Conservation (phyloP, 192 early-diverging fungal genomes). For the Diversispora eburnea region DNA sequence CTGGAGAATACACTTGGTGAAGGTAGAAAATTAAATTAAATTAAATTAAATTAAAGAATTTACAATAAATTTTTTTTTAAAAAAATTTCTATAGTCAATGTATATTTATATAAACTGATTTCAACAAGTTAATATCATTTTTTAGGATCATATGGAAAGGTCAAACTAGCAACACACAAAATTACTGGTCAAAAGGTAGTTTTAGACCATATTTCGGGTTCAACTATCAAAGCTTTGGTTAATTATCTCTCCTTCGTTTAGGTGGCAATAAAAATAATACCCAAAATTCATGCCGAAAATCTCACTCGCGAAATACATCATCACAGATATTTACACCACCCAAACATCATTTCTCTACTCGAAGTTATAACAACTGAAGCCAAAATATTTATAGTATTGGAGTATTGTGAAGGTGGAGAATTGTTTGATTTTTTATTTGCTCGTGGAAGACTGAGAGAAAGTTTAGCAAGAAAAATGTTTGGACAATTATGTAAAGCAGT, state of each 20-base stretch:
- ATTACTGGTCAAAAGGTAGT: slow-evolving; percentile 49
- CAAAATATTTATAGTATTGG: slow-evolving; percentile 76
- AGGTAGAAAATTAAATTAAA: slow-evolving; percentile 31
- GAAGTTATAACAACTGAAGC: slow-evolving; percentile 72
- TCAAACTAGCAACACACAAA: slow-evolving; percentile 57
- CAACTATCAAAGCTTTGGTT: neutral
- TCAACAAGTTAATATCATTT: neutral
- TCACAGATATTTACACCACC: slow-evolving; percentile 67
- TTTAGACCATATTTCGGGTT: neutral
- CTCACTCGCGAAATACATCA: slow-evolving; percentile 63
- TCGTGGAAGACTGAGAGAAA: slow-evolving; percentile 40
- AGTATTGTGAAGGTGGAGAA: slow-evolving; percentile 74
- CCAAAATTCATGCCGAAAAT: slow-evolving; percentile 53
- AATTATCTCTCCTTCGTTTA: slow-evolving; percentile 14
- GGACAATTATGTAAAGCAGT: slow-evolving; percentile 48
- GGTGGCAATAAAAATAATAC: slow-evolving; percentile 62
- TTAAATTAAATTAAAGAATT: neutral
- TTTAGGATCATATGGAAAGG: slow-evolving; percentile 62
- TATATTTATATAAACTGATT: no score
- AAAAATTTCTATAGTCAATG: neutral
- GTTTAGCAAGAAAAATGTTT: slow-evolving; percentile 46
- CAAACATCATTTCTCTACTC: slow-evolving; percentile 74
- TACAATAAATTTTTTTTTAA: neutral
- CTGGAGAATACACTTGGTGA: slow-evolving; percentile 54
- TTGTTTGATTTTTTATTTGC: slow-evolving; percentile 47